phyloP scores from a whole-genome alignment of 1,139 yeast species.

The Saccharomyces hybrid region DNA sequence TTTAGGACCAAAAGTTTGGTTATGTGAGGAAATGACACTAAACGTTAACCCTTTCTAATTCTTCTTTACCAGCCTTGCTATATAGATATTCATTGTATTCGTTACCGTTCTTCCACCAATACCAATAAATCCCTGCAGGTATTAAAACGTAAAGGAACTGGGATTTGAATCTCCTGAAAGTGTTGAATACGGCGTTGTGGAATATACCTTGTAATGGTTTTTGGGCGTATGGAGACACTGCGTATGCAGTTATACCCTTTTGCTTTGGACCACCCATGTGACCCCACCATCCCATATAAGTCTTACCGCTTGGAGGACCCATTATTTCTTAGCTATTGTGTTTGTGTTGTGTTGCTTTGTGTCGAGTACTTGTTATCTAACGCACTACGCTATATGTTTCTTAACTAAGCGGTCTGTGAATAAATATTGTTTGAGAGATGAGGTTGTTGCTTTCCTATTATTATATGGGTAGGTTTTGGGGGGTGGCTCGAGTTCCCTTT shows the following conservation, averaged over 20 bases:
- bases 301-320: conserved; percentile 66
- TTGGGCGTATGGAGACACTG: conserved; percentile 92
- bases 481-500: neutral
- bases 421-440: neutral
- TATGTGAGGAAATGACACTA: conserved; percentile 27
- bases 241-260: conserved; percentile 76
- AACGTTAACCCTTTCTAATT: conserved; percentile 73
- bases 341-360: neutral
- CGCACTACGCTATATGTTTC: neutral
- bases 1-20: neutral
- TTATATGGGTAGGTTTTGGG: neutral
- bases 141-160: conserved; percentile 72
- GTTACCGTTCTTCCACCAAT: conserved; percentile 80
- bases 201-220: conserved; percentile 83
- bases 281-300: conserved; percentile 99
- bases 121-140: conserved; percentile 79
- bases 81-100: conserved; percentile 90
- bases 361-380: neutral
- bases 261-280: conserved; percentile 75
- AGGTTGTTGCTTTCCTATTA: neutral
- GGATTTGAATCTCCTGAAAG: conserved; percentile 86
- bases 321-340: conserved; percentile 9
- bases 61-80: conserved; percentile 97
- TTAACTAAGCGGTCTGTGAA: neutral
- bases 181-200: conserved; percentile 84